Percentiles rank a stretch among this genome's conserved stretches.
phyloP scores from a whole-genome alignment of 306 rosid genomes.

The Medicago truncatula region DNA sequence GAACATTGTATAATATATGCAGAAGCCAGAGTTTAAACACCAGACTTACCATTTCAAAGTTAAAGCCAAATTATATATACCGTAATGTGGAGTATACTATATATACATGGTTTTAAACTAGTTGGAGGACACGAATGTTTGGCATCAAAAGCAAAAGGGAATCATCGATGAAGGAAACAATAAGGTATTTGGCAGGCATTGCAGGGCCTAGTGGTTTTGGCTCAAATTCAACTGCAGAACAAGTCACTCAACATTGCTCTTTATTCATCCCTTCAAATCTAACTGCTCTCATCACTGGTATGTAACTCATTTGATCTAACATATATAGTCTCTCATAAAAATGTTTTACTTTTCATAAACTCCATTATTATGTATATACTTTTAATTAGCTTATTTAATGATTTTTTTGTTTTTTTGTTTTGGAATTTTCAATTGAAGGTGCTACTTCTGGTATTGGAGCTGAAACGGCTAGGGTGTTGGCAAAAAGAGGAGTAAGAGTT shows the following conservation, averaged over 20 bases:
- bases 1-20: no score
- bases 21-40: no score
- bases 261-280: conserved; percentile 49
- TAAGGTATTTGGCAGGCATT: conserved; percentile 87
- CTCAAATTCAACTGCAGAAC: conserved; percentile 92
- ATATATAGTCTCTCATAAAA: no score
- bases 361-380: no score
- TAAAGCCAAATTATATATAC: no score
- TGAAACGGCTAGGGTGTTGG: conserved; percentile 91
- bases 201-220: conserved; percentile 99
- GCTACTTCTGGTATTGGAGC: conserved; percentile 92
- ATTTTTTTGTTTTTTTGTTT: background rate
- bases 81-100: no score
- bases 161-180: conserved; percentile 76
- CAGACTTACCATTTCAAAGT: no score
- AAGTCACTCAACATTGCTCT: conserved; percentile 63
- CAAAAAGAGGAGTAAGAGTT: conserved; percentile 88
- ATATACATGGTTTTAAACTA: conserved; percentile 25
- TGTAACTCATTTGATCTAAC: conserved; percentile 28
- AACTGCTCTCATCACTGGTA: conserved; percentile 90
- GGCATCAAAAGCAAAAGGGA: conserved; percentile 40
- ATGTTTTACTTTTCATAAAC: background rate
- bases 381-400: background rate
- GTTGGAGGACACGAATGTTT: conserved; percentile 29
- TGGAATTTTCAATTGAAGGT: conserved; percentile 53